Evolutionary conservation across 352 stramenopile species (phyloP).

Genomic region (Globisporangium polare): DNA sequence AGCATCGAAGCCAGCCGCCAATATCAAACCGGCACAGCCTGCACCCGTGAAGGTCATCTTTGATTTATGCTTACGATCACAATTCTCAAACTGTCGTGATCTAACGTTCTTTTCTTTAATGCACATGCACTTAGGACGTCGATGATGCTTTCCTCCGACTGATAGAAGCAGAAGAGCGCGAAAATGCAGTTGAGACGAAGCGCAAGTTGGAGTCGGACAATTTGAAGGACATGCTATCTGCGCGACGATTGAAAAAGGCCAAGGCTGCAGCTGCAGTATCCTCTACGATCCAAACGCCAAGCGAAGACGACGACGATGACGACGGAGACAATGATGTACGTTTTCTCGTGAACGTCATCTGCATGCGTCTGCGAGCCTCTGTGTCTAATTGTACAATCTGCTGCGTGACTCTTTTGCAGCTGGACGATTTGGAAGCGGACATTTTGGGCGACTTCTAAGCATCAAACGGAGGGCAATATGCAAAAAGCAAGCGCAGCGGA

Average conservation of each 20-base stretch:
- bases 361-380: background rate
- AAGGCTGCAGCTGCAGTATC: slow-evolving; percentile 5
- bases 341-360: background rate
- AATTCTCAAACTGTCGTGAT: background rate
- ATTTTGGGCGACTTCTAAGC: slow-evolving; percentile 62
- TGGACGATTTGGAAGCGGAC: slow-evolving; percentile 75
- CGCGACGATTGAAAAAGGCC: slow-evolving; percentile 33
- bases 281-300: slow-evolving; percentile 3
- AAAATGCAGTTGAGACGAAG: slow-evolving; percentile 54
- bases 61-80: background rate
- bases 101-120: background rate
- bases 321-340: slow-evolving; percentile 29
- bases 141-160: slow-evolving; percentile 74
- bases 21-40: slow-evolving; percentile 1
- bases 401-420: slow-evolving; percentile 21
- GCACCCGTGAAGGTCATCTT: background rate
- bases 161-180: slow-evolving; percentile 73
- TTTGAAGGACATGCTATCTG: slow-evolving; percentile 56
- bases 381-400: background rate
- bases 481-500: background rate
- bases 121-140: slow-evolving; percentile 37
- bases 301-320: slow-evolving; percentile 27
- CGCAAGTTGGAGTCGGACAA: slow-evolving; percentile 44
- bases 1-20: background rate
- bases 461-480: background rate